phyloP scores from a whole-genome alignment of 345 rosid genomes.

The Garcia nutans region DNA sequence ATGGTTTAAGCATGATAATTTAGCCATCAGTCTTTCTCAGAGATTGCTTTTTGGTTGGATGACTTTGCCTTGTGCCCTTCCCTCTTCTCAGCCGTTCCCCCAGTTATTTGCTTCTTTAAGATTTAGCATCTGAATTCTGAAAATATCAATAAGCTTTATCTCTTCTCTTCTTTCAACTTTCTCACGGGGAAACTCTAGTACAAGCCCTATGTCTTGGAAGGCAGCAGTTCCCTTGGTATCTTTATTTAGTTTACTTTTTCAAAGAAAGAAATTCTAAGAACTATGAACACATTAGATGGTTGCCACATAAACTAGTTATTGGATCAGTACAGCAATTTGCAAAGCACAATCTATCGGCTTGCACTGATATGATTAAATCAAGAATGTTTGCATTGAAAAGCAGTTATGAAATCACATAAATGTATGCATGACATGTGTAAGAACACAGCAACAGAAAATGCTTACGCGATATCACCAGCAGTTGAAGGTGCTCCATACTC shows the following conservation, averaged over 20 bases:
- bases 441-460: not conserved
- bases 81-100: not conserved
- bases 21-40: not conserved
- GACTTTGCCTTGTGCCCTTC: not conserved
- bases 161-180: not conserved
- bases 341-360: not conserved
- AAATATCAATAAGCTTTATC: not conserved
- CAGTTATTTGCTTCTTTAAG: not conserved
- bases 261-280: not conserved
- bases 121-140: not conserved
- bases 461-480: slow-evolving; percentile 99
- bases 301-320: not conserved
- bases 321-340: not conserved
- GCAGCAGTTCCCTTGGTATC: not conserved
- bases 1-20: not conserved
- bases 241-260: not conserved
- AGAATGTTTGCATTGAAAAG: slow-evolving; percentile 1
- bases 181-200: not conserved
- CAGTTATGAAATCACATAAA: slow-evolving; percentile 2
- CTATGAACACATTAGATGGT: not conserved
- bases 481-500: slow-evolving; percentile 98
- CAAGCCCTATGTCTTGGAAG: not conserved
- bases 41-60: not conserved
- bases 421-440: not conserved
- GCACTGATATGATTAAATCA: not conserved